A percentile compares a stretch with the other conserved stretches of the same genome.
Conservation (phyloP, 1,139 yeast species). For the Scheffersomyces parashehatae region DNA sequence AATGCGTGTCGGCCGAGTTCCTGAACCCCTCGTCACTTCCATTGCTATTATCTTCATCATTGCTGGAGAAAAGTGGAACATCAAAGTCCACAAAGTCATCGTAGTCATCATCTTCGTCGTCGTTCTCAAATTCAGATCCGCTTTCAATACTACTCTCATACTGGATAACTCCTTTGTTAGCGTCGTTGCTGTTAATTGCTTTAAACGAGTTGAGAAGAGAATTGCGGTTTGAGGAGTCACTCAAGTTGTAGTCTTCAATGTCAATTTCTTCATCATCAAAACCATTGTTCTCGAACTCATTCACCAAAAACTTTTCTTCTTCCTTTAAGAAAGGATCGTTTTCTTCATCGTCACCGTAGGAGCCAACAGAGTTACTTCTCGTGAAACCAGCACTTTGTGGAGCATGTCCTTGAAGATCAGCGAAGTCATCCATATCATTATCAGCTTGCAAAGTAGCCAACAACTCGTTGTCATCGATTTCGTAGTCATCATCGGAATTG, state of each 20-base stretch:
- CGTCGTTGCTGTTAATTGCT: conserved; percentile 18
- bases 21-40: conserved; percentile 4
- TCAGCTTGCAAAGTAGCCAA: conserved; percentile 70
- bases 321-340: conserved; percentile 48
- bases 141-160: conserved; percentile 29
- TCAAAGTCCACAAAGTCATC: conserved; percentile 22
- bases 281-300: conserved; percentile 50
- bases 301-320: conserved; percentile 48
- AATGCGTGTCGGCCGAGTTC: conserved; percentile 6
- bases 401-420: conserved; percentile 20
- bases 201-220: conserved; percentile 27
- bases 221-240: conserved; percentile 16
- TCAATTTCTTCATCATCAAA: conserved; percentile 38
- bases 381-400: conserved; percentile 7
- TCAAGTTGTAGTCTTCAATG: conserved; percentile 15
- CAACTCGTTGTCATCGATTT: conserved; percentile 70
- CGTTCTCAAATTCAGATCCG: conserved; percentile 22
- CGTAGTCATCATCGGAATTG: conserved; percentile 67
- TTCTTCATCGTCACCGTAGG: conserved; percentile 51
- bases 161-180: conserved; percentile 26
- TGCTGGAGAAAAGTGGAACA: conserved; percentile 10
- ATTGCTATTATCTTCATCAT: conserved; percentile 7
- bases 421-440: conserved; percentile 49
- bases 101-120: conserved; percentile 22
- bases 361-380: conserved; percentile 47